These are phyloP conservation scores for Tephrocybe sp. DNA, from an alignment of 768 basidiomycete genomes.

Conservation along the genomic window DNA sequence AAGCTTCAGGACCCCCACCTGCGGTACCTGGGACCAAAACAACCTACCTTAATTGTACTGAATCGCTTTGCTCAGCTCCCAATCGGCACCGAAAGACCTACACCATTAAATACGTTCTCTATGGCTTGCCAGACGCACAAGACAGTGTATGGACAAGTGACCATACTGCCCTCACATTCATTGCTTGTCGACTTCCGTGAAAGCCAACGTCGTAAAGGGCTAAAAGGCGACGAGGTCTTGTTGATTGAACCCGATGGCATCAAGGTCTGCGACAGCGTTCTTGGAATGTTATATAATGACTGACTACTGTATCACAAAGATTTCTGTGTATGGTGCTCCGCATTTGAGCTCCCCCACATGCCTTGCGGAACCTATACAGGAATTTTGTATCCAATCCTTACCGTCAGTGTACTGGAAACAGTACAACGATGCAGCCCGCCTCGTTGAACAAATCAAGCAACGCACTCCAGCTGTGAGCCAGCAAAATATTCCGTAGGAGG, in stretches of 20 bases:
- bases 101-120: slow-evolving; percentile 31
- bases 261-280: slow-evolving; percentile 24
- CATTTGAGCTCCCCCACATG: slow-evolving; percentile 50
- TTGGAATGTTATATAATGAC: not conserved
- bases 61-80: slow-evolving; percentile 15
- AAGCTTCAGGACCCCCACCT: not conserved
- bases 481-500: not conserved
- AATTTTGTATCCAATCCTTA: slow-evolving; percentile 32
- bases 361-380: slow-evolving; percentile 37
- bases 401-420: slow-evolving; percentile 40
- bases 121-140: slow-evolving; percentile 44
- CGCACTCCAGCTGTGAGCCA: slow-evolving; percentile 47
- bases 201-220: slow-evolving; percentile 43
- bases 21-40: not conserved
- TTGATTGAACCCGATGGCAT: slow-evolving; percentile 37
- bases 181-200: slow-evolving; percentile 58
- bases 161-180: slow-evolving; percentile 46
- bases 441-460: slow-evolving; percentile 47
- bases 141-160: slow-evolving; percentile 42
- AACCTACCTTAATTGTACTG: not conserved
- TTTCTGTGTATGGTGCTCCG: slow-evolving; percentile 44
- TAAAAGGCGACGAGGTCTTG: slow-evolving; percentile 44
- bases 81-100: slow-evolving; percentile 35
- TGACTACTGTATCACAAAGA: slow-evolving; percentile 23
- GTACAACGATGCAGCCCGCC: slow-evolving; percentile 42